Base-by-base conservation (phyloP, 2,329 filamentous ascomycete species). In the Neopestalotiopsis rosae region DNA sequence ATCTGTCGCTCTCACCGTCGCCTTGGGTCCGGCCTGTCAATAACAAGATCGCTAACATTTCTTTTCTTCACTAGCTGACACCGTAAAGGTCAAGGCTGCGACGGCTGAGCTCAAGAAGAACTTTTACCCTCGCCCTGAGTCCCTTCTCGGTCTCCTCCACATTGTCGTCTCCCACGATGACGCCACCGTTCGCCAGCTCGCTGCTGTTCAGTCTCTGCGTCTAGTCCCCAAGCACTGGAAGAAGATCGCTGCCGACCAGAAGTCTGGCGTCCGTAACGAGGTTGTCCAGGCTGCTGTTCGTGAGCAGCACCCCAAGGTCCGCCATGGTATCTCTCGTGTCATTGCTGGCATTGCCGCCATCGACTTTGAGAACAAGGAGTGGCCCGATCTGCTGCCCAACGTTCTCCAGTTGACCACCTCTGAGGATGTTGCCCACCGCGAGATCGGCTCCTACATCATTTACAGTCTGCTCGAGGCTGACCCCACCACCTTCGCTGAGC, bases 401-500 rank as follows among this genome's bases (percentile, higher is more conserved):
- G 88, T 98, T 66, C 88, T 94, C 71, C 92, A 92, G 78, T 93
- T 96, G 71, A 91, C 93, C 74, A 92, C 89, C 74, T 95, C 90
- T 79, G 84, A 88, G 70, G 91, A 91, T 71, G 91, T 93, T 65
- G 87, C 90, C 70, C 93, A 97, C 80, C 92, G 96, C 73, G 94
- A 97, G 79, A 93, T 98, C 56, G 94, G 93, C 72, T 92, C 95
- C 72, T 98, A 96, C 84, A 94, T 98, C 75, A 91, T 98, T 73
- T 98, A 91, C 84, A 95, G 94, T 71, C 90, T 98, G 61, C 87
- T 98, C 12, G 96, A 99, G 84, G 92, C 92, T 67, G 91, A 97
- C 74, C 94, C 94, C 24, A 91, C 94, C 73, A 88, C 91, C 74
- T 97, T 98, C 81, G 89, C 90, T 75, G 92, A 95, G 76, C 93